A percentile compares a stretch with the other conserved stretches of the same genome.
phyloP scores from a whole-genome alignment of 306 rosid species.

The Sicyos edulis region DNA sequence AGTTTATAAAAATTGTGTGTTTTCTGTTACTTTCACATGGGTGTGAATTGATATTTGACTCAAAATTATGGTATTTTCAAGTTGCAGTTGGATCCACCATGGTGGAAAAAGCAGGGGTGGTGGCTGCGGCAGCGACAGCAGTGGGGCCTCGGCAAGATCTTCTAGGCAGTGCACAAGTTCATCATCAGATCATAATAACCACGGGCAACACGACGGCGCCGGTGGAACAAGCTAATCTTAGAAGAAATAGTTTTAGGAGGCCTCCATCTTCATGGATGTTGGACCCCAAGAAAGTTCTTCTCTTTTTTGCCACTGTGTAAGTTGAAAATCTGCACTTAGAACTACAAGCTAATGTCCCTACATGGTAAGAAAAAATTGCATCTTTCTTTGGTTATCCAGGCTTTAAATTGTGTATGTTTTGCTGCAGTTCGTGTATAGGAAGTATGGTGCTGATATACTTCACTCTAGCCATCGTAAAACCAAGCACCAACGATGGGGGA shows the following conservation, averaged over 20 bases:
- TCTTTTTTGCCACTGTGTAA: conserved; percentile 87
- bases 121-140: conserved; percentile 16
- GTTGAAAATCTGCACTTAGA: conserved; percentile 12
- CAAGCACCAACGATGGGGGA: neutral
- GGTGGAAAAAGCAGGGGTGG: conserved; percentile 19
- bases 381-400: neutral
- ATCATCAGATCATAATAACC: no score
- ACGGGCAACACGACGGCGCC: neutral
- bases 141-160: conserved; percentile 40
- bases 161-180: conserved; percentile 23
- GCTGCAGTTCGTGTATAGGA: conserved; percentile 82
- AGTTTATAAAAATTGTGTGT: no score
- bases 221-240: conserved; percentile 35
- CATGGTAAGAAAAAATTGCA: no score
- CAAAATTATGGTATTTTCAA: no score
- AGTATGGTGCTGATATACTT: conserved; percentile 75
- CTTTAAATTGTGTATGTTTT: neutral
- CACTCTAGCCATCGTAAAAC: conserved; percentile 53
- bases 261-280: conserved; percentile 42
- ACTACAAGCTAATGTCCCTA: neutral
- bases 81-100: no score
- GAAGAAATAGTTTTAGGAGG: conserved; percentile 69
- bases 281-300: conserved; percentile 79
- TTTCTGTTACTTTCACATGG: neutral
- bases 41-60: neutral